Evolutionary conservation across 208 protist genomes (phyloP), one percentile per base, ranked within the genome.

Genomic region (Trypanosoma mega): DNA sequence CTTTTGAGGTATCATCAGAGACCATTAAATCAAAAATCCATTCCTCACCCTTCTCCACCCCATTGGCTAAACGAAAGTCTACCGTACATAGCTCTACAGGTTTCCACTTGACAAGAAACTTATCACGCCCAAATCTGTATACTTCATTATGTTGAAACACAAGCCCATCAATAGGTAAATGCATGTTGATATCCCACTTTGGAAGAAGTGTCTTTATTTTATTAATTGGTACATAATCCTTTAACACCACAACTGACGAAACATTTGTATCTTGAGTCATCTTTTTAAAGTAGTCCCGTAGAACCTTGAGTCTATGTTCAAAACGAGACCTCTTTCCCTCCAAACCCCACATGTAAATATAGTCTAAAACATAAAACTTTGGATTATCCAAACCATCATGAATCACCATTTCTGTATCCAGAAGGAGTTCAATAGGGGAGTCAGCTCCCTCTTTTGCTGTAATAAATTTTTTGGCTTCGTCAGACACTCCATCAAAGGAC

Each of bases 71-170:
- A 31, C 89, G 74, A 57, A 96, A 93, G 61, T 96, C 89, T 0
- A 72, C 89, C 26, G 85, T 93, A 74, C 89, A 96, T 20, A 85
- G 65, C 16, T 76, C 60, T 45, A 84, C 48, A n/a, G 89, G 85
- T 64, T 96, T 96, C 89, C 89, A 96, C 59, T 96, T 96, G 45
- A 82, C 54, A 55, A 96, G 65, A 16, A 65, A 53, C 55, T 78
- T 84, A 70, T 96, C 89, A 0, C 62, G 21, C 5, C 85, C 85
- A 53, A 79, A 88, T 54, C 72, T 71, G 68, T 96, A 96, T 34
- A 74, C 24, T 21, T 71, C 66, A 52, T 78, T 80, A 59, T 86
- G 72, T 69, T 96, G 89, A 53, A 96, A 93, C 4, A 96, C 76
- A 12, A 96, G 66, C 33, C 89, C 89, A 52, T 96, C 89, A 46